phyloP scores from a whole-genome alignment of 768 basidiomycete genomes.

The Panus rudis region DNA sequence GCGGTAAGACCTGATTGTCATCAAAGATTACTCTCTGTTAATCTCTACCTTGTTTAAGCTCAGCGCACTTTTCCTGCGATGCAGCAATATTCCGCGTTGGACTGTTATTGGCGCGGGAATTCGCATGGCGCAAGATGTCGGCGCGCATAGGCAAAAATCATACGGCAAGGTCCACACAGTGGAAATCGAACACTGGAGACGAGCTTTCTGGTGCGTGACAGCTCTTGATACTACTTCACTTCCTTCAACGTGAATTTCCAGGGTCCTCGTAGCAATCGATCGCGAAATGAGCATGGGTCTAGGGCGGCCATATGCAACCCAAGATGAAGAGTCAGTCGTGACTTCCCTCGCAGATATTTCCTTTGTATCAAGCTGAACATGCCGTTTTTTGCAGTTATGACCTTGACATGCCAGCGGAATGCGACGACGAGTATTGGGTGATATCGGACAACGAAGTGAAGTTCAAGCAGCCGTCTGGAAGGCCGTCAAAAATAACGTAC shows the following conservation, averaged over 20 bases:
- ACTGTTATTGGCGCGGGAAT: conserved; percentile 53
- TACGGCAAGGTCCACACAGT: conserved; percentile 32
- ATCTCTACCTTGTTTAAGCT: conserved; percentile 33
- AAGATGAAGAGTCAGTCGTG: conserved; percentile 61
- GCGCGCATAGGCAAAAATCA: conserved; percentile 53
- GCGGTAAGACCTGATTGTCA: conserved; percentile 30
- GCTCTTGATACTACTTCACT: neutral
- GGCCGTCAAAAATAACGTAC: conserved; percentile 50
- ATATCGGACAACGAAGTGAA: conserved; percentile 46
- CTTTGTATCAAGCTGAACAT: conserved; percentile 10
- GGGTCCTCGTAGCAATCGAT: conserved; percentile 44
- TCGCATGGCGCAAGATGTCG: conserved; percentile 67
- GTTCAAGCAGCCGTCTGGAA: conserved; percentile 58
- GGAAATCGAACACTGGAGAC: conserved; percentile 72
- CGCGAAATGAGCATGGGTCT: conserved; percentile 38
- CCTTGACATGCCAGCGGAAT: conserved; percentile 68
- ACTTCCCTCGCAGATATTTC: neutral
- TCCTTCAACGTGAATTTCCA: conserved; percentile 13
- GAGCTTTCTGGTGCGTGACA: conserved; percentile 47
- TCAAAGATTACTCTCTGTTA: neutral
- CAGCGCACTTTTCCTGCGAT: conserved; percentile 28
- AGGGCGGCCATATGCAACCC: conserved; percentile 61
- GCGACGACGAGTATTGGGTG: conserved; percentile 75
- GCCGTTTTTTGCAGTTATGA: conserved; percentile 47
- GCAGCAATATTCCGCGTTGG: conserved; percentile 45